phyloP scores from a whole-genome alignment of 2,329 filamentous ascomycete species.

The Xylaria sp. region DNA sequence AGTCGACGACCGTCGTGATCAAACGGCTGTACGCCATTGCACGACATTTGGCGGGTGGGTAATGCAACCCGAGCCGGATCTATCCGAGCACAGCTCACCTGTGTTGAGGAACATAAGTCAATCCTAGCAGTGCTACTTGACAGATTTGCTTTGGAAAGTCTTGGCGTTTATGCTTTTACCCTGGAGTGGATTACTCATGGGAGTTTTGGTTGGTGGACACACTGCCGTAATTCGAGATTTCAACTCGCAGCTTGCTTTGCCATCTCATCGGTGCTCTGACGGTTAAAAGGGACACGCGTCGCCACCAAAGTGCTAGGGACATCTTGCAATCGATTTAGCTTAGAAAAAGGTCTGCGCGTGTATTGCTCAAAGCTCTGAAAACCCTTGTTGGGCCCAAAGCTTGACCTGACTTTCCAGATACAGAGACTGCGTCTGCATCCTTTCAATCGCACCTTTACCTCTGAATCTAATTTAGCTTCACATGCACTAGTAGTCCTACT shows the following conservation, averaged over 20 bases:
- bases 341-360: neutral
- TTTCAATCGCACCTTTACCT: neutral
- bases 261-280: neutral
- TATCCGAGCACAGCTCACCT: conserved; percentile 38
- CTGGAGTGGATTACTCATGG: conserved; percentile 17
- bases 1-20: conserved; percentile 24
- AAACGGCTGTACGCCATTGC: conserved; percentile 45
- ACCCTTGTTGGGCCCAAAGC: neutral
- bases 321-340: conserved; percentile 3
- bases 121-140: conserved; percentile 29
- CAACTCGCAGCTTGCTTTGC: conserved; percentile 17
- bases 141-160: conserved; percentile 29
- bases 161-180: conserved; percentile 36
- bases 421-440: neutral
- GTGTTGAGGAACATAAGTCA: conserved; percentile 26
- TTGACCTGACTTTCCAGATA: no score
- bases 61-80: conserved; percentile 43
- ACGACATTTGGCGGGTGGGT: conserved; percentile 42
- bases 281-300: neutral
- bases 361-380: conserved; percentile 1
- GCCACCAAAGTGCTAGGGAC: neutral
- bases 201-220: conserved; percentile 30
- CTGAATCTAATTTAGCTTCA: neutral
- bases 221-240: conserved; percentile 13
- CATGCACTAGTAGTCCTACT: neutral